phyloP scores from a whole-genome alignment of 495 filamentous ascomycete genomes.

The Penicillium cataractarum region DNA sequence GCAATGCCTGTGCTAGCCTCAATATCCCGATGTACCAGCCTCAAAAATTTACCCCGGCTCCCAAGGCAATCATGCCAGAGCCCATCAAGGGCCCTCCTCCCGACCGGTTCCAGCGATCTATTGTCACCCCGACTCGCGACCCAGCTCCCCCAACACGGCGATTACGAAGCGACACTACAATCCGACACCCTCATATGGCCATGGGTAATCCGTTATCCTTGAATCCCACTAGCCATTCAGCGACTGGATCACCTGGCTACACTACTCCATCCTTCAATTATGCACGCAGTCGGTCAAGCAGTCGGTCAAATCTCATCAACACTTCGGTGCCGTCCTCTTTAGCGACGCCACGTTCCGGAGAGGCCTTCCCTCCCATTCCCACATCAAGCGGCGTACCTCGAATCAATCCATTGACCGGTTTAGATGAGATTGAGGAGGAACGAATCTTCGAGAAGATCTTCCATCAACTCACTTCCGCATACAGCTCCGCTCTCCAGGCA shows the following conservation, averaged over 20 bases:
- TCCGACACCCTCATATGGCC: slow-evolving; percentile 57
- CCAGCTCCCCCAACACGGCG: slow-evolving; percentile 51
- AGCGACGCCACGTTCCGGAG: slow-evolving; percentile 75
- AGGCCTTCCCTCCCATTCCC: slow-evolving; percentile 69
- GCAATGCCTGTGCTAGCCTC: slow-evolving; percentile 53
- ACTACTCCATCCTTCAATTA: slow-evolving; percentile 39
- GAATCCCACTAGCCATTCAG: slow-evolving; percentile 31
- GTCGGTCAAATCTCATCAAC: slow-evolving; percentile 52
- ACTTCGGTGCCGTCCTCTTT: slow-evolving; percentile 50
- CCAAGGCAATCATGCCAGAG: slow-evolving; percentile 34
- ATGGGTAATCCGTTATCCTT: slow-evolving; percentile 32
- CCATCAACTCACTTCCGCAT: slow-evolving; percentile 66
- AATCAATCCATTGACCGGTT: slow-evolving; percentile 54
- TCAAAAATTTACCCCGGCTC: slow-evolving; percentile 26
- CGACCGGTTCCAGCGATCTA: slow-evolving; percentile 48
- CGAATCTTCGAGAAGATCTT: slow-evolving; percentile 80
- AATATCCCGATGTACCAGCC: slow-evolving; percentile 31
- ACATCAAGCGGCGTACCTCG: slow-evolving; percentile 38
- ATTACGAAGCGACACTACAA: slow-evolving; percentile 63
- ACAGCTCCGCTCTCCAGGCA: slow-evolving; percentile 65
- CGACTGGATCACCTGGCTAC: slow-evolving; percentile 41
- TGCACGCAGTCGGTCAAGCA: slow-evolving; percentile 55
- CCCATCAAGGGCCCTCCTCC: slow-evolving; percentile 26
- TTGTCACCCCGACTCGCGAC: slow-evolving; percentile 65
- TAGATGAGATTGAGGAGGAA: slow-evolving; percentile 74